These are phyloP conservation scores for Trypanosoma congolense DNA, from an alignment of 208 protist genomes.

Conservation along the genomic window DNA sequence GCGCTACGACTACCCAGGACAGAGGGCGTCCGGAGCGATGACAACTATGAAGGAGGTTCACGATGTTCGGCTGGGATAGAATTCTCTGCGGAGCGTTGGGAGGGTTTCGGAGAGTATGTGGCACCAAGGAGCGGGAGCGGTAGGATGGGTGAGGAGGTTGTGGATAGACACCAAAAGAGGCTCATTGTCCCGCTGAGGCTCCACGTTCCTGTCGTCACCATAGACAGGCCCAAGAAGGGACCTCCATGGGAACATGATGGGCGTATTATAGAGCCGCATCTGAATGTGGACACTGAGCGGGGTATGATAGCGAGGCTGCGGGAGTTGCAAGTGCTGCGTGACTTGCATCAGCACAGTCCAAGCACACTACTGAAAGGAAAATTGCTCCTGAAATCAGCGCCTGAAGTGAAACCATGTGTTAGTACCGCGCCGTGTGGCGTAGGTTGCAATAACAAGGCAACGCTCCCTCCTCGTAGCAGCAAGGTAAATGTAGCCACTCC, in stretches of 20 bases:
- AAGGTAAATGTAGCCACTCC: not conserved
- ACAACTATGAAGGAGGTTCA: slow-evolving; percentile 29
- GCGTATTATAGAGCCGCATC: not conserved
- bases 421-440: not conserved
- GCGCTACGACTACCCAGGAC: not conserved
- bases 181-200: slow-evolving; percentile 8
- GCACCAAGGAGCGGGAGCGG: slow-evolving; percentile 20
- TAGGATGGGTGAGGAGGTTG: not conserved
- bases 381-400: no score
- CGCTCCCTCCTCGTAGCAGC: not conserved
- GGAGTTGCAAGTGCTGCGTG: slow-evolving; percentile 1
- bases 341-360: not conserved
- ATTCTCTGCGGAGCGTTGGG: not conserved
- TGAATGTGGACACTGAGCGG: slow-evolving; percentile 14
- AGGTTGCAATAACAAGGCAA: not conserved
- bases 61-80: slow-evolving; percentile 31
- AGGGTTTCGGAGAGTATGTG: slow-evolving; percentile 35
- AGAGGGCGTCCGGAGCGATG: not conserved
- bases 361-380: not conserved
- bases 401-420: not conserved
- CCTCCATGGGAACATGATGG: not conserved
- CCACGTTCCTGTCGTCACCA: slow-evolving; percentile 11
- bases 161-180: not conserved
- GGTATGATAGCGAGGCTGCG: slow-evolving; percentile 8
- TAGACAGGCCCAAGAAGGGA: slow-evolving; percentile 8